Base-by-base conservation (phyloP, 108 stramenopile species). In the Stephanodiscus minutulus region DNA sequence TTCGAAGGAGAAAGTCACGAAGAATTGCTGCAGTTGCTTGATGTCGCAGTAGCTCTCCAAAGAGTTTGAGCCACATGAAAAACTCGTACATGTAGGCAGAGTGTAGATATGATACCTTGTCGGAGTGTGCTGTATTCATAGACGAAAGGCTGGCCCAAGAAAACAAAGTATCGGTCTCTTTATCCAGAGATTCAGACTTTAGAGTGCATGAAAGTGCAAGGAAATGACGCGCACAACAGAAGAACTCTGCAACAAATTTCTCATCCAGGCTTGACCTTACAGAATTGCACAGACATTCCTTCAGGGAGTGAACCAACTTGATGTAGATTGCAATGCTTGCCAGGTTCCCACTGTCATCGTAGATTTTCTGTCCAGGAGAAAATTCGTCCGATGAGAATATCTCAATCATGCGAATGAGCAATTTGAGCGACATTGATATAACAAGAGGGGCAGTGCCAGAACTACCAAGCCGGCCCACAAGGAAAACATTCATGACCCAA, bases 31-130 rank as follows among this genome's bases (percentile, higher is more conserved):
- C 7, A 1, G 57, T 33, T 58, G 8, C 29, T 58, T 58, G 57
- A 33, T 58, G 27, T 36, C 29, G 27, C 57, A 58, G 18, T 35
- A 58, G 57, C 57, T 33, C 31, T 58, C 57, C 57, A 17, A 31
- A 58, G 27, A 61, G 25, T 1, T 59, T 52, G 5, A 77, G 70
- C 70, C 77, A 77, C 22, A 66, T 66, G 12, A 39, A 50, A 54
- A 77, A 58, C 46, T 61, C 48, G 13, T 35, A 22, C 28, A 70
- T 60, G 50, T 77, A 77, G 9, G 58, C 18, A 21, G 49, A 58
- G 13, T 58, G 29, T 0, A 25, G 11, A 17, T 10, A 37, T 15
- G 44, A 37, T 43, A 28, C 21, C 3, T 13, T 9, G 18, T 54
- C n/a, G 46, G 39, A 21, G 17, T 47, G 20, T 37, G 21, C 29